Conservation (phyloP, 345 rosid genomes). For the Salix dunnii region DNA sequence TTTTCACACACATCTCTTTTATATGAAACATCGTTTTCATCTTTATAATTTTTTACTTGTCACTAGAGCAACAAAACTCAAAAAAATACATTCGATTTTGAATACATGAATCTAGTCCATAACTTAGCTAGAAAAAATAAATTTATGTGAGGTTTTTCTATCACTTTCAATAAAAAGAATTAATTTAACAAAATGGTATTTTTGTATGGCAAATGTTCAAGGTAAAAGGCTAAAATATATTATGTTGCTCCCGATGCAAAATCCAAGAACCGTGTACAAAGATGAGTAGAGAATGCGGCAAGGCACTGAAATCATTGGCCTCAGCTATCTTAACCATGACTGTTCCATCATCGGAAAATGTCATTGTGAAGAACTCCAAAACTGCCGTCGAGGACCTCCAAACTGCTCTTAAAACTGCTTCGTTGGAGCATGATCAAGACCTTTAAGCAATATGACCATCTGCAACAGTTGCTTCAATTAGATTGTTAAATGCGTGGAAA, state of each 20-base stretch:
- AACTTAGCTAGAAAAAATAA: no score
- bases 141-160: not conserved
- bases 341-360: slow-evolving; percentile 14
- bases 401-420: slow-evolving; percentile 5
- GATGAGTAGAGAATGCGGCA: slow-evolving; percentile 24
- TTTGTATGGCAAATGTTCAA: not conserved
- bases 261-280: slow-evolving; percentile 18
- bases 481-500: slow-evolving; percentile 21
- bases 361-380: slow-evolving; percentile 18
- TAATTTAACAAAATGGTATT: not conserved
- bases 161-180: not conserved
- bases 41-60: no score
- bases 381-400: slow-evolving; percentile 17
- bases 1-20: no score
- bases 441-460: slow-evolving; percentile 34
- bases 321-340: slow-evolving; percentile 23
- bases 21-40: no score
- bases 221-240: no score
- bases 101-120: no score
- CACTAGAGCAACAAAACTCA: no score
- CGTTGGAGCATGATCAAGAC: slow-evolving; percentile 3
- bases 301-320: slow-evolving; percentile 22
- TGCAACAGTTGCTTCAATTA: slow-evolving; percentile 27
- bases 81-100: no score
- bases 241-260: not conserved